Base-by-base conservation (phyloP, 345 rosid genomes). In the Heritiera littoralis region DNA sequence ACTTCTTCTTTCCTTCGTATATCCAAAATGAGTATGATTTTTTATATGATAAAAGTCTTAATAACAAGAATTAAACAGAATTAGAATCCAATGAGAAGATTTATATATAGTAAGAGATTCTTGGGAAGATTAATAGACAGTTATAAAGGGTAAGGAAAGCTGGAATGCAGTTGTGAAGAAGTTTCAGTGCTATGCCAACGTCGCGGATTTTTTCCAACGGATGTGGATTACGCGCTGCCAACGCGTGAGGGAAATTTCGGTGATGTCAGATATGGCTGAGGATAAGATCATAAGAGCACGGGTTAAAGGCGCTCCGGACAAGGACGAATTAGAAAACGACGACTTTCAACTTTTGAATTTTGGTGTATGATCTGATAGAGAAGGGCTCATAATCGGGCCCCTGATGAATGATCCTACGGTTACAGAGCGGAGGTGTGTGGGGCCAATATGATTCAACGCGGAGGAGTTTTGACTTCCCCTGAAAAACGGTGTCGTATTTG, bases 11-110 rank as follows among this genome's bases (percentile, higher is more conserved):
- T 60, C 41, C 13, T 40, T 75, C 17, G 41, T 41, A 60, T 43
- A 75, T 58, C 77, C 6, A 74, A 59, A 59, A 56, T n/a, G 43
- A 74, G 49, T 58, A 74, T 18, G n/a, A 54, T 55, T 9, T 38
- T 69, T 7, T 4, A n/a, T 66, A 20, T 43, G 51, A 43, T 43
- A 20, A 58, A 40, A 3, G 13, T 20, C 14, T 20, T 56, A 56
- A 56, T 58, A 20, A 56, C 12, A 54, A 74, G 13, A 54, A 17
- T 54, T 41, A 58, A 41, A 58, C 66, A 51, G 23, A 30, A 6
- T 32, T 13, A 43, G 32, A 71, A 80, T 52, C 45, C 3, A 28
- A 14, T 5, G 45, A 32, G 54, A 14, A 46, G 54, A 30, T 15
- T 72, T 32, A 71, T 51, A 12, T 9, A 64, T 58, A 66, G 20